Percentiles rank a stretch among this genome's conserved stretches.
These are phyloP conservation scores for Naegleria lovaniensis DNA, from an alignment of 208 protist species.

Conservation along the genomic window DNA sequence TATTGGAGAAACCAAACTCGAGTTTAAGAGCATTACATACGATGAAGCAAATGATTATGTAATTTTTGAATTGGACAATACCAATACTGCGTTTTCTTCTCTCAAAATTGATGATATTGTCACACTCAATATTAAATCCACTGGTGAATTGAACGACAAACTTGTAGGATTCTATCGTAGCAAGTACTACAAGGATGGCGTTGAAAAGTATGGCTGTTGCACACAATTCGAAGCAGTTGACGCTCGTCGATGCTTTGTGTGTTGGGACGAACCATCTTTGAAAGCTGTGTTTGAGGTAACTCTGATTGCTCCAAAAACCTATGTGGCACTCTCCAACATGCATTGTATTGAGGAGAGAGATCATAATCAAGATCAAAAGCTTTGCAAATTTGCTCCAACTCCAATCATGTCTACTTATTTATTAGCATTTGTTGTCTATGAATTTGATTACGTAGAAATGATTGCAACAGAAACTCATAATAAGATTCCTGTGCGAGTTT, in stretches of 20 bases:
- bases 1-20: not conserved
- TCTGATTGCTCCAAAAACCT: constrained; percentile 58
- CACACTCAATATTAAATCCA: not conserved
- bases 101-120: not conserved
- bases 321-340: constrained; percentile 80
- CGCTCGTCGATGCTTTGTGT: constrained; percentile 78
- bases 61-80: not conserved
- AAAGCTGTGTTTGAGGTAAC: constrained; percentile 86
- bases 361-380: constrained; percentile 31
- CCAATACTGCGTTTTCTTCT: not conserved
- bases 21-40: not conserved
- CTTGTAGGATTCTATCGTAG: constrained; percentile 84
- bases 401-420: constrained; percentile 91
- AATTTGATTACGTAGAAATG: constrained; percentile 60
- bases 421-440: constrained; percentile 79
- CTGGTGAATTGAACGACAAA: constrained; percentile 77
- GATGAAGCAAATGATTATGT: constrained; percentile 10
- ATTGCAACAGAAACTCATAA: constrained; percentile 39
- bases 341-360: constrained; percentile 44
- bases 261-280: constrained; percentile 78
- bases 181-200: constrained; percentile 50
- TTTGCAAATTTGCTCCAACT: constrained; percentile 62
- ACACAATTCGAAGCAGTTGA: constrained; percentile 88
- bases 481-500: constrained; percentile 63
- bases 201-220: constrained; percentile 54